A percentile compares a stretch with the other conserved stretches of the same genome.
Evolutionary conservation across 495 filamentous ascomycete species (phyloP).

Genomic region (Coniosporium apollinis): DNA sequence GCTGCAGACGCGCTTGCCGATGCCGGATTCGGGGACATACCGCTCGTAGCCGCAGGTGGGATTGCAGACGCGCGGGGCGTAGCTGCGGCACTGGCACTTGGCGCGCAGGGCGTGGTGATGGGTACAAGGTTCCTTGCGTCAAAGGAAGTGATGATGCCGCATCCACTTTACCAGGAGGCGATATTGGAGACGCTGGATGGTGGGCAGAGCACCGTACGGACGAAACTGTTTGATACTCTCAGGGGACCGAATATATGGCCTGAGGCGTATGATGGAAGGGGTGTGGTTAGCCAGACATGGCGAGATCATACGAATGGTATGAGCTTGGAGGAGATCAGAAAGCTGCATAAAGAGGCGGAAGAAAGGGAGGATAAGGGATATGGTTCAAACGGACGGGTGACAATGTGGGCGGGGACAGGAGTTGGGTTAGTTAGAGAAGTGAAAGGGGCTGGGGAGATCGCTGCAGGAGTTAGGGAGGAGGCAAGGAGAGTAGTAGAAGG

Average conservation of each 20-base stretch:
- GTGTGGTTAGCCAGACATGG: not conserved
- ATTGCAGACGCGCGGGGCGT: constrained; percentile 2
- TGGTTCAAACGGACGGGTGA: not conserved
- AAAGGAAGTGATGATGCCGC: not conserved
- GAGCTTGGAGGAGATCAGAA: not conserved
- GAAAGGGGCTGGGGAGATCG: constrained; percentile 1
- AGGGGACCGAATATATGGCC: not conserved
- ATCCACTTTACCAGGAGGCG: not conserved
- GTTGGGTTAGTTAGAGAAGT: constrained; percentile 1
- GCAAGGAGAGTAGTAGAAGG: too few species aligned
- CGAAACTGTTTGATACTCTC: not conserved
- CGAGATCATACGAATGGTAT: not conserved
- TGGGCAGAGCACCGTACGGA: not conserved
- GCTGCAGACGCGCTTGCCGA: not conserved
- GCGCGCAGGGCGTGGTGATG: constrained; percentile 2
- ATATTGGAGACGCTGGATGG: not conserved
- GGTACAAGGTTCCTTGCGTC: constrained; percentile 1
- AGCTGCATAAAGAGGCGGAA: not conserved
- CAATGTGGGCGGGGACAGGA: not conserved
- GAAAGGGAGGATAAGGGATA: not conserved
- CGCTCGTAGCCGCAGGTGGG: constrained; percentile 1
- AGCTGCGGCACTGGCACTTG: not conserved
- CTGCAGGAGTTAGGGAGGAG: too few species aligned
- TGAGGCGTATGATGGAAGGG: not conserved
- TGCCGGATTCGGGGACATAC: not conserved